Percentiles rank a stretch among this genome's conserved stretches.
Conservation (phyloP, 2,329 filamentous ascomycete genomes). For the Apiospora kogelbergensis region DNA sequence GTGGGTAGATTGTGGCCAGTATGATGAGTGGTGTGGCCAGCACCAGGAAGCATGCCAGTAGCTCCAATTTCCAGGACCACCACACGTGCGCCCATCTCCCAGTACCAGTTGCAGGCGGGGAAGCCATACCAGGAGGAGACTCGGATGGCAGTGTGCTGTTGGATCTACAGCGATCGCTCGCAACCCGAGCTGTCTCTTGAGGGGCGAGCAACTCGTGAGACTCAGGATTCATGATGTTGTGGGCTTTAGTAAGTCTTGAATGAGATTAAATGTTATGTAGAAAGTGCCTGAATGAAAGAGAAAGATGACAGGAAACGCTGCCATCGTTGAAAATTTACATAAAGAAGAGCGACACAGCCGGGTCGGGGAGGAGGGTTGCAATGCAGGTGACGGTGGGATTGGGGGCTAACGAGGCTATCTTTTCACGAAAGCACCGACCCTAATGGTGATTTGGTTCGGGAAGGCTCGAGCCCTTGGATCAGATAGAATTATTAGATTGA, state of each 20-base stretch:
- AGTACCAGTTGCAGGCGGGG: neutral
- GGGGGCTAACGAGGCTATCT: neutral
- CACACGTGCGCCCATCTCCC: neutral
- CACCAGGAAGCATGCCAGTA: conserved; percentile 12
- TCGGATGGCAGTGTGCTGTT: neutral
- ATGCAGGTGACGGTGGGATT: neutral
- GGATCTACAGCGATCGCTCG: neutral
- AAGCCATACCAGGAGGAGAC: neutral
- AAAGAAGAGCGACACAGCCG: neutral
- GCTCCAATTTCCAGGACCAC: conserved; percentile 14
- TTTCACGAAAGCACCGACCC: too few relatives aligned
- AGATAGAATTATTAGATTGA: too few relatives aligned
- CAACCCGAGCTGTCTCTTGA: neutral
- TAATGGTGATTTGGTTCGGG: too few relatives aligned
- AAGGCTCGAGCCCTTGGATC: too few relatives aligned
- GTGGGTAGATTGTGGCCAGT: conserved; percentile 16
- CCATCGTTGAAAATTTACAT: neutral
- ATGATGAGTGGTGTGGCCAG: conserved; percentile 14
- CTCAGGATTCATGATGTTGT: neutral
- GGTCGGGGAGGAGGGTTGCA: neutral
- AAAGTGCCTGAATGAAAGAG: neutral
- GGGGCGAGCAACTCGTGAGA: neutral
- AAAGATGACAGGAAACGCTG: neutral
- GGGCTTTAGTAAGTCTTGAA: neutral
- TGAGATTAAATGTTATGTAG: neutral